Evolutionary conservation across 805 yeast species (phyloP), one percentile per base, ranked within the genome.

Genomic region (Metschnikowia reukaufii): DNA sequence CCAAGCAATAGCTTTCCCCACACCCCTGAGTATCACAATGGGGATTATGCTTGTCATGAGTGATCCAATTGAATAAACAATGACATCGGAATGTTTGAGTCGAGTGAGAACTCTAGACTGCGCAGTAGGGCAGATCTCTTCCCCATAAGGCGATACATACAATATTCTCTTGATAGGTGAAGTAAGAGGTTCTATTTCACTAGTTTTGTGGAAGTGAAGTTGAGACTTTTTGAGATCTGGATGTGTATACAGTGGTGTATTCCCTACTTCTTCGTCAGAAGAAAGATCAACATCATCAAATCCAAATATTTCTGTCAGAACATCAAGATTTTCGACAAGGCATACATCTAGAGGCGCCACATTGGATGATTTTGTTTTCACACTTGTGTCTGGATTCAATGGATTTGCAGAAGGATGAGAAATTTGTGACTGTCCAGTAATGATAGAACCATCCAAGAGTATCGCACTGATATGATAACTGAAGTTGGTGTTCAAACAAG

Each of bases 341-440:
- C n/a, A 19, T n/a, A 10, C n/a, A 17, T 17, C 21, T 18, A 17
- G 13, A 17, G 36, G 17, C 20, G 6, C 19, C 13, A 9, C 36
- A 18, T 3, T 9, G 7, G 21, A 12, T 15, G 16, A 37, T 9
- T 23, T 27, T 7, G 20, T 17, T 16, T 43, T 44, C 25, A 41
- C 43, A 21, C 50, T 57, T 1, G 60, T 57, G 2, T 60, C 59
- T 2, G 64, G 59, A 30, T 58, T 57, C 1, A 48, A 44, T 10
- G 47, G 54, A 50, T 43, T 48, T 39, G 23, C 27, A 15, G 76
- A 67, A 1, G 98, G 98, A 65, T 91, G 98, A 1, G 96, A 88
- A 9, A 91, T 91, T 60, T 90, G 96, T 3, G 92, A 84, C 63
- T 91, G 98, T 10, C 98, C 98, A 0, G 91, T 85, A 30, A 91